Evolutionary conservation across 805 yeast species (phyloP), one percentile per base, ranked within the genome.

Genomic region (Suhomyces prunicola): DNA sequence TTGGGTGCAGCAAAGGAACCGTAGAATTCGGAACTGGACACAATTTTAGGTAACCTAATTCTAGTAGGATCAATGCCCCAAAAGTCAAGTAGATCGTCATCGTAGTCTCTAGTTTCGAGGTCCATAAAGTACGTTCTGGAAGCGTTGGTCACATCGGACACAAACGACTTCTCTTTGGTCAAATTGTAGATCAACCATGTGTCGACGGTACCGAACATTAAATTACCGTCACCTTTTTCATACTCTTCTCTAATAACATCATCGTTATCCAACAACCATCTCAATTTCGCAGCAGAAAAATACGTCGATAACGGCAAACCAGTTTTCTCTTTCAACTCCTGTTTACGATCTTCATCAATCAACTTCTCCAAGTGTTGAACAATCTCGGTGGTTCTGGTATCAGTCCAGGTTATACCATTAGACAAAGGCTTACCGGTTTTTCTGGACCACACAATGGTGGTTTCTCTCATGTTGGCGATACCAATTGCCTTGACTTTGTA

Each of bases 351-450:
- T 44, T 76, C 78, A 24, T 85, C 76, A 24, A 81, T 77, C 59
- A 76, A 76, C 53, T 77, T 73, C 60, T 80, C 80, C 66, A 87
- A 77, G 58, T 84, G 81, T 56, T 81, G 81, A 50, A 90, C 91
- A 47, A 88, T 79, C 17, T 78, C 83, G 8, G 88, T 73, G 41
- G 96, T 93, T 65, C 98, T 82, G 41, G 96, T 88, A 72, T 92
- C 98, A 57, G 93, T 89, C 98, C 98, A 92, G 36, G 92, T 96
- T 68, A 92, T 90, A 64, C 97, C 97, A 67, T 88, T 86, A 65
- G 86, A 81, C 51, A 90, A 80, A 4, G 97, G 96, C 58, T 76
- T 73, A 41, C 97, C 97, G 2, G 97, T 90, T 50, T 76, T 76
- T 59, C 84, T 80, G 53, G 90, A 86, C 97, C 97, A 92, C 47